Base-by-base conservation (phyloP, 1,284 basidiomycete species). In the Exsudoporus floridanus region DNA sequence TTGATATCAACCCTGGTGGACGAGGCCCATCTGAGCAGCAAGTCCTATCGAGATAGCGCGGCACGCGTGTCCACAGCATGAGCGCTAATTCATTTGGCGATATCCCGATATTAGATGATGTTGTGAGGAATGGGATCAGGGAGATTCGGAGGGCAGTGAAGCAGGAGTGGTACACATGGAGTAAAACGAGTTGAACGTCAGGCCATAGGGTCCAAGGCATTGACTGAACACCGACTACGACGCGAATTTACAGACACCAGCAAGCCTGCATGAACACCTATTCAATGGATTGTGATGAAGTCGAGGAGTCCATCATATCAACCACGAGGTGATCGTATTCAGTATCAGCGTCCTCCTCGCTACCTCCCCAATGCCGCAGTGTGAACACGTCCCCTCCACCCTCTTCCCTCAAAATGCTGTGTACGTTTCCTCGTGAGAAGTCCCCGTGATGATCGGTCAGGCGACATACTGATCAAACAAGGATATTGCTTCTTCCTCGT, bases 391-490 rank as follows among this genome's bases (percentile, higher is more conserved):
- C 79, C 1, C 63, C 67, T 28, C 70, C 62, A 4, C 79, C 77
- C 64, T 84, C 81, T 55, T 73, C 67, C 40, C 74, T 70, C 33
- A 82, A 46, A 37, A 81, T 76, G 54, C 79, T 81, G 39, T 45
- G 28, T 42, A 28, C 18, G 25, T 39, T 43, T 44, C 34, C 6
- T 27, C 23, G 49, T 64, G 40, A 62, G 37, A 9, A 48, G 16
- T 30, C 13, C 34, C 43, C 19, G 30, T 21, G 41, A 46, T 54
- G 50, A 56, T 57, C 58, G 35, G 40, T 45, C 44, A 44, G 21
- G 42, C 21, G 16, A 67, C 79, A 57, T 56, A 82, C 80, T 74
- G 71, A 59, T 82, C 80, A 64, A 82, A 82, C 57, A 81, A 62
- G 34, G 70, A 67, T 47, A 79, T 76, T 0, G 73, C 72, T 30